phyloP scores from a whole-genome alignment of 148 eudicot genomes.

The Cornus kousa region DNA sequence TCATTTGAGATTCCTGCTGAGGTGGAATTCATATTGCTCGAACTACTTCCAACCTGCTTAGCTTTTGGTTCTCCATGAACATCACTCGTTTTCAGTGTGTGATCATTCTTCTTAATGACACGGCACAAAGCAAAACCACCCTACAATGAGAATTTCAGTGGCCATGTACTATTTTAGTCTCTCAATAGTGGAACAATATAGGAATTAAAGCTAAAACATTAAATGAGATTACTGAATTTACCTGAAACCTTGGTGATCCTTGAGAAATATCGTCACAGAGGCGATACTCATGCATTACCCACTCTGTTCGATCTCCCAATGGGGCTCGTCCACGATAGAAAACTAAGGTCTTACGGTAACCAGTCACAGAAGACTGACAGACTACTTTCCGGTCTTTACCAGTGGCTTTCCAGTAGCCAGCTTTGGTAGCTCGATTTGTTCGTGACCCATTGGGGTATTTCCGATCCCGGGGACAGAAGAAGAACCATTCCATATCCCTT shows the following conservation, averaged over 20 bases:
- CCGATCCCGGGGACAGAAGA: slow-evolving; percentile 76
- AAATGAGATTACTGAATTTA: slow-evolving; percentile 21
- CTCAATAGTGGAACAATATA: background rate
- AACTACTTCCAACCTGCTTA: slow-evolving; percentile 41
- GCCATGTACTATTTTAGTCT: background rate
- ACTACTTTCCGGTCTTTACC: slow-evolving; percentile 82
- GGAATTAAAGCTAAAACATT: background rate
- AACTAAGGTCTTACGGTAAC: slow-evolving; percentile 80
- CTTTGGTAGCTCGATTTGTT: slow-evolving; percentile 78
- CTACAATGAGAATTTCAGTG: slow-evolving; percentile 28
- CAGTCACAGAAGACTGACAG: slow-evolving; percentile 54
- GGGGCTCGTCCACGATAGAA: slow-evolving; percentile 90
- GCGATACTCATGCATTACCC: slow-evolving; percentile 96
- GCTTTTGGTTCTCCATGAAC: slow-evolving; percentile 36
- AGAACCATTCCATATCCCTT: slow-evolving; percentile 91
- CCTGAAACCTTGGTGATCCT: slow-evolving; percentile 52
- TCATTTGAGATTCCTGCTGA: slow-evolving; percentile 36
- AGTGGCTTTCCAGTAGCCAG: slow-evolving; percentile 97
- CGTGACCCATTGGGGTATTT: slow-evolving; percentile 87
- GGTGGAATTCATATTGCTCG: slow-evolving; percentile 24
- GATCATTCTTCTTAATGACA: slow-evolving; percentile 57
- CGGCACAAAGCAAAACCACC: slow-evolving; percentile 75
- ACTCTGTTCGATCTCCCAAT: slow-evolving; percentile 73
- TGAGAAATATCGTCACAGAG: slow-evolving; percentile 58
- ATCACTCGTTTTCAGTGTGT: slow-evolving; percentile 22